phyloP scores from a whole-genome alignment of 2,329 filamentous ascomycete species.

The Fusarium decemcellulare region DNA sequence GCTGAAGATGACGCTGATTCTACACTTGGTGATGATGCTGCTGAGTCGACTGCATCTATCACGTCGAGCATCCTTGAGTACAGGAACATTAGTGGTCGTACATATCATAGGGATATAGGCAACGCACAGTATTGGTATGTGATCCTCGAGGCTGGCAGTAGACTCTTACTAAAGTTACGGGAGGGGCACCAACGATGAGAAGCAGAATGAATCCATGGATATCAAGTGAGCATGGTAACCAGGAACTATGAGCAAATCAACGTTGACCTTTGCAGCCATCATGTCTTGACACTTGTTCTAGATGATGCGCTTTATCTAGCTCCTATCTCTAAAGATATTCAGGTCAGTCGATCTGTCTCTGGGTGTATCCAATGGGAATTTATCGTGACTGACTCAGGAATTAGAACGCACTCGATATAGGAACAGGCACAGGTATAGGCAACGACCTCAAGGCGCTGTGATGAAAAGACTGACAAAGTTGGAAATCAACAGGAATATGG shows the following conservation, averaged over 20 bases:
- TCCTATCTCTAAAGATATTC: constrained; percentile 20
- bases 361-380: too few relatives aligned
- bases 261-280: constrained; percentile 21
- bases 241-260: rapidly evolving
- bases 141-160: rapidly evolving
- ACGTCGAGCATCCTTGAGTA: constrained; percentile 34
- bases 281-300: constrained; percentile 32
- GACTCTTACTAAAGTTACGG: background rate
- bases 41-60: constrained; percentile 25
- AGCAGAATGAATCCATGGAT: constrained; percentile 39
- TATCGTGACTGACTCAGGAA: too few relatives aligned
- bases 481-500: constrained; percentile 16
- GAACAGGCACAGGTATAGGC: constrained; percentile 32
- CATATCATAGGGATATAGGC: constrained; percentile 30
- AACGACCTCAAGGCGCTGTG: rapidly evolving
- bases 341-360: background rate
- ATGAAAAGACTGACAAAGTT: rapidly evolving
- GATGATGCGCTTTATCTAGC: constrained; percentile 22
- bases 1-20: constrained; percentile 23
- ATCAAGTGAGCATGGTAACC: constrained; percentile 9
- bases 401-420: constrained; percentile 30
- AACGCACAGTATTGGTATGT: constrained; percentile 36
- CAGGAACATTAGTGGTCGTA: constrained; percentile 30
- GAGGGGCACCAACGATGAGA: constrained; percentile 35
- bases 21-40: constrained; percentile 7